phyloP scores from a whole-genome alignment of 768 basidiomycete species.

The Termitomyces sp. region DNA sequence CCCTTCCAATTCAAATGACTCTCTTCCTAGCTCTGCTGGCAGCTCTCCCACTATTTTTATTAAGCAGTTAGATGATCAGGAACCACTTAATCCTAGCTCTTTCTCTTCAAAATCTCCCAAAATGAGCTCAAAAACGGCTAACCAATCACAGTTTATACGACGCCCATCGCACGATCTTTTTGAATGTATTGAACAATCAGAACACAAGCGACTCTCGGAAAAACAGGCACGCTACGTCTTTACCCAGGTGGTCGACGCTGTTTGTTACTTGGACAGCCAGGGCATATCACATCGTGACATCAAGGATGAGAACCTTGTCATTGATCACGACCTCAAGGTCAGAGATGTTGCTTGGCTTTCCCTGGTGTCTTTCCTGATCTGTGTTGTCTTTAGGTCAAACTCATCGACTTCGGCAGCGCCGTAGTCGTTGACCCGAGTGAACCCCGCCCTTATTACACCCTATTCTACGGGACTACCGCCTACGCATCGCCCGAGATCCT shows the following conservation, averaged over 20 bases:
- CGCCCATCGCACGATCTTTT: conserved; percentile 89
- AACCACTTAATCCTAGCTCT: not conserved
- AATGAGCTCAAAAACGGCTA: conserved; percentile 13
- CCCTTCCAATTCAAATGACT: conserved; percentile 46
- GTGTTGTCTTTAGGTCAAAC: conserved; percentile 58
- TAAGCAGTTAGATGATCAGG: conserved; percentile 3
- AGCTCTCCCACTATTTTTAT: conserved; percentile 28
- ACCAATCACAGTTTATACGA: conserved; percentile 45
- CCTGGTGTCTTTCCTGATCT: not conserved
- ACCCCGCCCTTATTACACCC: conserved; percentile 61
- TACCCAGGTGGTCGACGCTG: conserved; percentile 81
- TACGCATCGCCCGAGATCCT: conserved; percentile 96
- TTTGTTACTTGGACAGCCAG: conserved; percentile 70
- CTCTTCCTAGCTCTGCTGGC: conserved; percentile 34
- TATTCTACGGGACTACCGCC: conserved; percentile 91
- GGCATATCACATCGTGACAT: conserved; percentile 94
- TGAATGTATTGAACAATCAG: conserved; percentile 89
- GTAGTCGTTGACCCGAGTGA: conserved; percentile 60
- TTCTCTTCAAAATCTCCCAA: conserved; percentile 7
- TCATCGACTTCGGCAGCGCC: conserved; percentile 95
- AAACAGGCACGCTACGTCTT: conserved; percentile 78
- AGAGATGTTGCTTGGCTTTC: conserved; percentile 4
- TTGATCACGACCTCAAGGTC: conserved; percentile 69
- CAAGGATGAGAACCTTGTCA: conserved; percentile 92
- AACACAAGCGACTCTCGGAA: conserved; percentile 75